Base-by-base conservation (phyloP, 768 basidiomycete genomes). In the Chalciporus chontae region DNA sequence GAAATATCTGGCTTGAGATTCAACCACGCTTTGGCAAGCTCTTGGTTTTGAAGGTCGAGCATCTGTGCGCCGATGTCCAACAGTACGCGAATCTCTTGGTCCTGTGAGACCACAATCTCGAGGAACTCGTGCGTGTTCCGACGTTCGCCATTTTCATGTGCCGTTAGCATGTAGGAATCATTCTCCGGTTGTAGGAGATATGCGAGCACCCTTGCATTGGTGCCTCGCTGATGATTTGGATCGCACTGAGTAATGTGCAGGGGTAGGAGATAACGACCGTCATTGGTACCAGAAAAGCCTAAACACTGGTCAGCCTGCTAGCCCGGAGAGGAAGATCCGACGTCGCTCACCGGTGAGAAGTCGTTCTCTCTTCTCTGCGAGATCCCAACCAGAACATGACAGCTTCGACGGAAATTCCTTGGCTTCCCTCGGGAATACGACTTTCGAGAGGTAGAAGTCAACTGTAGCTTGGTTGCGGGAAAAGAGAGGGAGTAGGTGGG, bases 11-110 rank as follows among this genome's bases (percentile, higher is more conserved):
- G 42, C 17, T 44, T 54, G 26, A 53, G 49, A 7, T 24, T 40
- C 5, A 80, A 64, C 79, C 78, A 80, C 3, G 54, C 43, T 21
- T 52, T 34, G 8, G 67, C 73, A 4, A 80, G 47, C 18, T 74
- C 65, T 6, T 58, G 43, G 51, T 77, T 80, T 31, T 65, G 62
- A 46, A 76, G 59, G 41, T 79, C 77, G 21, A 80, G 61, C 65
- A 80, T 73, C 54, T 80, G 78, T 0, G 78, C 78, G 3, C 78
- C 79, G 11, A 80, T 76, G 49, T 80, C 78, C 8, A 80, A 59
- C 24, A 80, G 57, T 11, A 79, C 76, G 39, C 65, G 65, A 23
- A 78, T 62, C 18, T 62, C 56, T 5, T 69, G 71, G 0, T 41
- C 43, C 47, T 73, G 64, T 8, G 51, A 19, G 5, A 69, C 61